These are phyloP conservation scores for Trifolium dubium DNA, from an alignment of 306 rosid species.

Conservation along the genomic window DNA sequence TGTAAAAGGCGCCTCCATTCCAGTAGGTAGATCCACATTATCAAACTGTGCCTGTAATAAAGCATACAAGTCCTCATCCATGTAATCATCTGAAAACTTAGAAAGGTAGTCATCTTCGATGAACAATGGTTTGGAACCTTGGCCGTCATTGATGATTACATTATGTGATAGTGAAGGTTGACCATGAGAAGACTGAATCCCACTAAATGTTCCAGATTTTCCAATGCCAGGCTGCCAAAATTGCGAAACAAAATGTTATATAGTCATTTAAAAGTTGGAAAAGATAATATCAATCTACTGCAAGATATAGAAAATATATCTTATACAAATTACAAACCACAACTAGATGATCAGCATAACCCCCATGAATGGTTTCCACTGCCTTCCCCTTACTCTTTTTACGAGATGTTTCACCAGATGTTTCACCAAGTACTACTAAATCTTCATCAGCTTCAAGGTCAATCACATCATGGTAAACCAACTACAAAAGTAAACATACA, in stretches of 20 bases:
- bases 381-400: neutral
- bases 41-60: constrained; percentile 77
- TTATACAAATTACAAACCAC: constrained; percentile 70
- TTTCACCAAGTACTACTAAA: constrained; percentile 1
- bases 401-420: neutral
- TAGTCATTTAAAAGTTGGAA: constrained; percentile 27
- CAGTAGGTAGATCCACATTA: constrained; percentile 76
- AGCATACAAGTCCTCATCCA: too few relatives aligned
- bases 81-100: too few relatives aligned
- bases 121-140: neutral
- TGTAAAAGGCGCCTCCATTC: constrained; percentile 75
- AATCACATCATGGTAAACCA: constrained; percentile 58
- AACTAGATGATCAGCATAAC: constrained; percentile 46
- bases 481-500: constrained; percentile 50
- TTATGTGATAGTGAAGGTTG: constrained; percentile 49
- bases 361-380: constrained; percentile 45
- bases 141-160: constrained; percentile 55
- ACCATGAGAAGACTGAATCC: constrained; percentile 52
- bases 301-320: constrained; percentile 32
- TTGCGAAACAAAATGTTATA: too few relatives aligned
- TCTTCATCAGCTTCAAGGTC: constrained; percentile 50
- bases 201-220: constrained; percentile 48
- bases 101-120: constrained; percentile 54
- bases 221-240: constrained; percentile 36
- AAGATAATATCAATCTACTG: constrained; percentile 17